Base-by-base conservation (phyloP, 2,329 filamentous ascomycete genomes). In the Ophiostoma perfectum region DNA sequence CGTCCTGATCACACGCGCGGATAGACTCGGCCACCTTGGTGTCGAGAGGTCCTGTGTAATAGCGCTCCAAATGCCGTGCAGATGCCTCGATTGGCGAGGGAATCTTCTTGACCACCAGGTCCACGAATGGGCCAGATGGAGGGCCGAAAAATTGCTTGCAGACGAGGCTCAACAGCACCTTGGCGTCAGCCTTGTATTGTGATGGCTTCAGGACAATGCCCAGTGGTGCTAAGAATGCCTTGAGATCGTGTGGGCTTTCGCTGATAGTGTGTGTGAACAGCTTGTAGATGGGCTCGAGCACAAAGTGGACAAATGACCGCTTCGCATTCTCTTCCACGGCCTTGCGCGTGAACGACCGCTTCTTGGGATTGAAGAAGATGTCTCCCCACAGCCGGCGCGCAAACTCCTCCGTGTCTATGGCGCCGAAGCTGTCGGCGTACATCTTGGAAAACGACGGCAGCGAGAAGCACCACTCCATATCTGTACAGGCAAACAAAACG, bases 261-360 rank as follows among this genome's bases (percentile, higher is more conserved):
- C 93, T 96, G 75, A 99, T 92, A 4, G 93, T 96, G 77, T 97
- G 92, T 16, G 93, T 94, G 77, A 94, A 98, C 58, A 99, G 84
- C 79, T 99, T 99, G 84, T 99, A 99, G 73, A 99, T 93, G 18
- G 95, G 95, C 77, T 99, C 95, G 64, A 99, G 82, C 41, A 99
- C 86, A 77, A 98, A 99, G 78, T 96, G 89, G 68, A 98, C 90
- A 77, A 99, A 99, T 0, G 92, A 91, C 68, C 95, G 85, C 77
- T 90, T 91, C 5, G 93, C 88, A 12, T 86, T 83, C 72, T 94
- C 89, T 75, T 98, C 94, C 36, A 91, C 80, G 0, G 88, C 86
- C 77, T 96, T 98, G 71, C 95, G 86, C 66, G 92, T 96, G 75
- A 99, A 99, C 68, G 91, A 94, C 71, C 94, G 89, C 78, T 92